Evolutionary conservation across 805 yeast genomes (phyloP), one percentile per base, ranked within the genome.

Genomic region (Metschnikowia koreensis): DNA sequence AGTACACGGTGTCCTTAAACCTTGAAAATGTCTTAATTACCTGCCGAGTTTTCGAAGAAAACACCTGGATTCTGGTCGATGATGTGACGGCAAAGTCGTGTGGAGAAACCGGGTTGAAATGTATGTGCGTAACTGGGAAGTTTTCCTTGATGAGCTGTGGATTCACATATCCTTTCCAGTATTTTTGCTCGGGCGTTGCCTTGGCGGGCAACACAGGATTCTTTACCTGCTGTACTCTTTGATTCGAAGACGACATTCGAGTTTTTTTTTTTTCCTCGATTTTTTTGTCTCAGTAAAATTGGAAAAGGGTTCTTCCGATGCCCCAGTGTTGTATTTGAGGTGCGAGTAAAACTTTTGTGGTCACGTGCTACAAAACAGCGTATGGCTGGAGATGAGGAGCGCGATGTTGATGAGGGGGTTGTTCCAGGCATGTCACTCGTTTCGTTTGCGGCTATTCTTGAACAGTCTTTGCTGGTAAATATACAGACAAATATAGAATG

Each of bases 41-140:
- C 65, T 90, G 96, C 62, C 97, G 80, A 0, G 98, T 94, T 67
- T 89, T 89, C n/a, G 97, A 86, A 0, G 96, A 88, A 63, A 93
- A 89, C 8, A 94, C 83, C 67, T 94, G 98, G 51, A 94, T 88
- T 64, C 97, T 79, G 0, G 97, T 87, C 16, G 96, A 85, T 31
- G 96, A 84, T 0, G 97, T 88, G 36, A 94, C 89, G 26, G 97
- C 98, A 72, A 93, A 88, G 70, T 94, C 97, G 65, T 89, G 85
- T 6, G 97, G 96, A 13, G 84, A 73, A 38, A 77, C 79, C 1
- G 97, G 97, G 66, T 88, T 91, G 77, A 94, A 94, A 57, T 85
- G 80, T 50, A 94, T 84, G 66, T 90, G 96, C 36, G 88, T 84
- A 41, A 94, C 89, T 39, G 97, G 89, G 68, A 89, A 91, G 70